Evolutionary conservation across 108 stramenopile species (phyloP), one percentile per base, ranked within the genome.

Genomic region (Pseudonitzschia delicatissima): DNA sequence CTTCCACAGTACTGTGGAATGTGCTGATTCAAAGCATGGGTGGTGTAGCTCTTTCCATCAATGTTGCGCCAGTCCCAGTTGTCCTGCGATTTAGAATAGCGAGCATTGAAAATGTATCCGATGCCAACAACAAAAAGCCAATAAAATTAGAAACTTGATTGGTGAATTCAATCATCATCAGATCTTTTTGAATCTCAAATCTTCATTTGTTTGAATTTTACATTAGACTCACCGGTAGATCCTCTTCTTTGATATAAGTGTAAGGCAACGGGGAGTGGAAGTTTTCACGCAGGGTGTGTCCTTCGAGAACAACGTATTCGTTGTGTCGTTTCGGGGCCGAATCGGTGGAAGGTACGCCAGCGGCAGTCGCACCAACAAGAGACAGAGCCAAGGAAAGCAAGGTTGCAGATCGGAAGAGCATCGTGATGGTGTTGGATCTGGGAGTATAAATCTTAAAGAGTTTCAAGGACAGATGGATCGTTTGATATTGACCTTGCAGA

Each of bases 1-100:
- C 72, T 77, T 1, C 85, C 85, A 59, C 86, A 84, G 45, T 82
- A 80, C 27, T 82, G 79, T 20, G 95, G 97, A 57, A 97, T 92
- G 80, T 97, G 95, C 26, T 55, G 97, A 67, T 96, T 98, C 58
- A 96, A 76, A 32, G 70, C 64, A 36, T 85, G 82, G 42, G 94
- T 96, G 45, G 91, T 71, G 80, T 92, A 96, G 52, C 80, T 82
- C 25, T 63, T 69, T 31, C 91, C 88, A 69, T 94, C 79, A 36
- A 93, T 77, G 68, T 96, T 84, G 50, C 91, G 85, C 96, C 96
- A 96, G 63, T 81, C 73, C 53, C 82, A 92, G 33, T 52, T 58
- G 20, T 75, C 72, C 60, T 61, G 32, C 9, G n/a, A 13, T 12
- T 12, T 12, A 42, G 40, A 42, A 13, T 42, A 42, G 40, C 9